Base-by-base conservation (phyloP, 805 yeast species). In the Cyberlindnera japonica region DNA sequence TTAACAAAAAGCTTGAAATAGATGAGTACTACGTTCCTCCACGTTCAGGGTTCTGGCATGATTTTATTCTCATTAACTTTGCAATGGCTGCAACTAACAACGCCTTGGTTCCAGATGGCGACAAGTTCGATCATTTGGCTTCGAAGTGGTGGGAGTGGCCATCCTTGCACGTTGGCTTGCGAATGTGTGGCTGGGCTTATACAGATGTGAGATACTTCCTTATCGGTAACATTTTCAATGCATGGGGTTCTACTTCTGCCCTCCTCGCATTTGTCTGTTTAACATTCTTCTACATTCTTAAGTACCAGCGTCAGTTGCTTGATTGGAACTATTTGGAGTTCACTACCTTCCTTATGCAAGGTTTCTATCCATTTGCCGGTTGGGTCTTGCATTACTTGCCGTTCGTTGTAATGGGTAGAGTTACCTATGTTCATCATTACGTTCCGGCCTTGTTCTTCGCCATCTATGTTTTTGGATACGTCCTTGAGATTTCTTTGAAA, bases 361-460 rank as follows among this genome's bases (percentile, higher is more conserved):
- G 95, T 40, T 56, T 84, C 24, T 78, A 85, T 53, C 96, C 98
- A 19, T 83, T 90, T 67, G 57, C 86, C 30, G 95, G 96, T 10
- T 91, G 97, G 97, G 72, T 79, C 31, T 70, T 88, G 55, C 97
- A 91, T 64, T 91, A 71, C 64, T 58, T 85, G 55, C 98, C 99
- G 24, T 91, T 91, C 65, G 77, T 83, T 23, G 65, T 88, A 44
- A 91, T 91, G 99, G 89, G 95, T 11, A 84, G 99, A 70, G 97
- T 93, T 42, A 89, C 95, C 2, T 91, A 93, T 61, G 93, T 91
- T 24, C 99, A 91, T 65, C 99, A 91, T 63, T 91, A 91, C 64
- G 77, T 89, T 51, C 99, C 99, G 12, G 96, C 98, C 1, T 73
- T 90, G 48, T 91, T 85, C 66, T 91, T 91, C 68, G 98, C 98